Base-by-base conservation (phyloP, 2,329 filamentous ascomycete species). In the Clarireedia homoeocarpa region DNA sequence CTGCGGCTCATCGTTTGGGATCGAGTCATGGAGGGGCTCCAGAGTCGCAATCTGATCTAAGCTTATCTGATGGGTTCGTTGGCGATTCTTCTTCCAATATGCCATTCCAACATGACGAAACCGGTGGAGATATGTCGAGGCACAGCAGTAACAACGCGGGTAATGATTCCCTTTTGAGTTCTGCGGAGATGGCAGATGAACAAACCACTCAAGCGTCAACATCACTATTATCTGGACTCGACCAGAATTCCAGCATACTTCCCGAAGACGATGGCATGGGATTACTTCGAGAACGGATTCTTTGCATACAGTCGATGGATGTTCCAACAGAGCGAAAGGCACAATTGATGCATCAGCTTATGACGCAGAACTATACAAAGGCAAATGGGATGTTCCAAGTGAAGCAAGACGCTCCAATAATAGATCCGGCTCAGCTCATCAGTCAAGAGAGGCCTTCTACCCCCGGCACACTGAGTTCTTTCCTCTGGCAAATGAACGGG, bases 211-310 rank as follows among this genome's bases (percentile, higher is more conserved):
- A 55, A 36, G 65, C 65, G 34, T 53, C 40, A 15, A 44, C 54
- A 23, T 45, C 56, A 12, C 48, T 55, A 23, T 56, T 42, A 12
- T 55, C 58, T 38, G 55, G 56, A 3, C 60, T 48, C 42, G 61
- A 60, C 24, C 59, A 61, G 3, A 62, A 63, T 20, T 63, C 61
- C 44, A 60, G 57, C 36, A 65, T 66, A 14, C 55, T 70, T 12
- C 88, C 88, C 1, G 89, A 86, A 67, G 86, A 92, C 66, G 89
- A 94, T 74, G 89, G 89, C 46, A 91, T 89, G 85, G 76, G 79
- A 17, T 71, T 73, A 54, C 70, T 92, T 63, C 78, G 89, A 64
- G 77, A 74, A 61, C 82, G 81, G 59, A 90, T 94, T 61, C 77
- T 86, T 58, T 75, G 74, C 23, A 86, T 92, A 59, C 86, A 89